Percentiles rank a stretch among this genome's conserved stretches.
Evolutionary conservation across 108 stramenopile genomes (phyloP).

Genomic region (Craspedostauros australis): DNA sequence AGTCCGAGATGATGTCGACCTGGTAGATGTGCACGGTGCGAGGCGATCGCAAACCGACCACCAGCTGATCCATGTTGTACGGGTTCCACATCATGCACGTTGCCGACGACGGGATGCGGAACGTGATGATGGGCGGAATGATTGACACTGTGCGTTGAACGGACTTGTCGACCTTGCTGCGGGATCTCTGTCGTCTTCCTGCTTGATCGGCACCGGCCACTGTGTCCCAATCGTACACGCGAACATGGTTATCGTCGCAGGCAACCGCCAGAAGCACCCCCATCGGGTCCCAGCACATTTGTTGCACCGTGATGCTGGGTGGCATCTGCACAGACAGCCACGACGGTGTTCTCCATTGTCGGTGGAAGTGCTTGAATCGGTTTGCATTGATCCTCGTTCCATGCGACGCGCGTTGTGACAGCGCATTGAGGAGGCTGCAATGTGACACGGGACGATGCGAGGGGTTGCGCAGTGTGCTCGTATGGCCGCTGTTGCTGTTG

Average conservation of each 20-base stretch:
- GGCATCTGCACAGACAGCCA: neutral
- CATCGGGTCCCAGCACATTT: constrained; percentile 33
- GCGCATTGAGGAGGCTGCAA: no score
- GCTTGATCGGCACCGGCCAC: constrained; percentile 25
- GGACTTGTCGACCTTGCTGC: neutral
- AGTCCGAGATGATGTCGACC: no score
- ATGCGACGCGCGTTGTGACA: no score
- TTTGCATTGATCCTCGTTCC: no score
- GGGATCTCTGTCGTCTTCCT: neutral
- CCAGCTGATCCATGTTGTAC: constrained; percentile 26
- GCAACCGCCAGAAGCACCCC: constrained; percentile 42
- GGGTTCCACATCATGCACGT: constrained; percentile 29
- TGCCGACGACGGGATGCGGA: constrained; percentile 13
- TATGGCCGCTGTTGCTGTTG: no score
- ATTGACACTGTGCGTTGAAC: neutral
- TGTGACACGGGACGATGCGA: no score
- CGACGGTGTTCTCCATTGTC: constrained; percentile 16
- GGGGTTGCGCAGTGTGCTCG: no score
- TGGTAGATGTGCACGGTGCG: neutral
- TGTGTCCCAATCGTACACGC: constrained; percentile 47
- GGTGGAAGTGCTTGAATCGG: no score
- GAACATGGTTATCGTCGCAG: neutral
- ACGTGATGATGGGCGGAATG: constrained; percentile 22
- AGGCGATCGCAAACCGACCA: constrained; percentile 21
- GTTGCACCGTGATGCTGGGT: constrained; percentile 9